Evolutionary conservation across 495 filamentous ascomycete species (phyloP), one percentile per base, ranked within the genome.

Genomic region (Aspergillus panamensis): DNA sequence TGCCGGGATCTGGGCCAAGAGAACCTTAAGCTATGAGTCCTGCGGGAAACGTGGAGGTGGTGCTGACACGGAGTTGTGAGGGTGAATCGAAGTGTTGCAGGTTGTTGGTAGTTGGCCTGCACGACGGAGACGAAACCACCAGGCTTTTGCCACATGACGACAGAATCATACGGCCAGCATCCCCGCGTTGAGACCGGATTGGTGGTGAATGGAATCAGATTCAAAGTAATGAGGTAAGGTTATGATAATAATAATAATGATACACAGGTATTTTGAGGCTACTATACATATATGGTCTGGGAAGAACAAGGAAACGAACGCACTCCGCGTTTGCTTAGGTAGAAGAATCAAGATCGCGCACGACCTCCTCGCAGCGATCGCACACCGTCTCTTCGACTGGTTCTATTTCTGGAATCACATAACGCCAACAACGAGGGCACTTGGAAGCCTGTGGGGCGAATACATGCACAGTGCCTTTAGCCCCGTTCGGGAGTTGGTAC

Each of bases 371-470:
- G 70, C 93, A 96, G 63, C 91, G 78, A 51, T 71, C 71, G 71
- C 93, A 96, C 47, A 95, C 73, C 56, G 71, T 69, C 17, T 86
- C 84, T 68, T 85, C 80, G 35, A 70, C 66, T 9, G 75, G 71
- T 21, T 81, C 79, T 17, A 61, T 31, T 10, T 72, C 59, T 44
- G 69, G 66, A 32, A 78, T 73, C 13, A 84, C 80, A 73, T 87
- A 96, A 55, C 87, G 83, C 94, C 94, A 97, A 74, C 94, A 97
- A 44, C 93, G 81, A 3, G 82, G 78, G 63, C 93, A 97, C 66
- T 97, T 97, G 43, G 73, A 53, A 4, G 82, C 75, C 57, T 76
- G 75, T 0, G 92, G 85, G n/a, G 85, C 83, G 39, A 84, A 72
- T 10, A 96, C 86, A 67, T 83, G 71, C 12, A 84, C 87, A 1